These are phyloP conservation scores for Buxus sempervirens DNA, from an alignment of 164 flowering plant genomes.

Conservation along the genomic window DNA sequence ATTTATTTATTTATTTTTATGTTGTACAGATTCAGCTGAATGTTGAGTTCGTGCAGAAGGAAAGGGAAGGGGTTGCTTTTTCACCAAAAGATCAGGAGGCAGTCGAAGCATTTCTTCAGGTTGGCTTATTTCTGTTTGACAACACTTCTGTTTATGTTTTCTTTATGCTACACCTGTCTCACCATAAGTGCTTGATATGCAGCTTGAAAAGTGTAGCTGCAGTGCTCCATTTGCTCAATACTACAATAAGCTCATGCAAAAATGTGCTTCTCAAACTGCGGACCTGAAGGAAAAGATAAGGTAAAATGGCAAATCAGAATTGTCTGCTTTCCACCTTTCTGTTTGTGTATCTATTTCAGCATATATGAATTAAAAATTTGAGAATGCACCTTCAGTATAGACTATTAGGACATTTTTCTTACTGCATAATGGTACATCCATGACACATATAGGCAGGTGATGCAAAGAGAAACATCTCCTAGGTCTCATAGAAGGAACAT, in stretches of 20 bases:
- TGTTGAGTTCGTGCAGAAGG: slow-evolving; percentile 65
- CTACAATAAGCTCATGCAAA: slow-evolving; percentile 20
- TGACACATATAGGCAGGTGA: no score
- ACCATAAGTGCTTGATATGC: slow-evolving; percentile 2
- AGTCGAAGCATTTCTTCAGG: slow-evolving; percentile 85
- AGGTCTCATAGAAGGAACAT: no score
- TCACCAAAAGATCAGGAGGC: slow-evolving; percentile 79
- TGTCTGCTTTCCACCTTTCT: no score
- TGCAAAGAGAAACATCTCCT: no score
- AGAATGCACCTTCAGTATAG: no score
- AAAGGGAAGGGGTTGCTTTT: slow-evolving; percentile 76
- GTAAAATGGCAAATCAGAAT: slow-evolving; percentile 3
- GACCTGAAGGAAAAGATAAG: slow-evolving; percentile 15
- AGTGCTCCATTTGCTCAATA: slow-evolving; percentile 26
- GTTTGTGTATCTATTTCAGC: no score
- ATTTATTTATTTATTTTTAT: not conserved
- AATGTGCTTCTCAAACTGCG: slow-evolving; percentile 10
- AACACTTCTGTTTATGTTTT: not conserved
- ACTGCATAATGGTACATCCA: no score
- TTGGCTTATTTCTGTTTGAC: slow-evolving; percentile 16
- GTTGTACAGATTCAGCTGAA: slow-evolving; percentile 73
- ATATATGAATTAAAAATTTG: no score
- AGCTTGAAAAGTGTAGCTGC: slow-evolving; percentile 17
- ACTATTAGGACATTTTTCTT: no score
- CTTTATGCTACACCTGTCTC: not conserved